These are phyloP conservation scores for Pythium angustatum DNA, from an alignment of 352 stramenopile species.

Conservation along the genomic window DNA sequence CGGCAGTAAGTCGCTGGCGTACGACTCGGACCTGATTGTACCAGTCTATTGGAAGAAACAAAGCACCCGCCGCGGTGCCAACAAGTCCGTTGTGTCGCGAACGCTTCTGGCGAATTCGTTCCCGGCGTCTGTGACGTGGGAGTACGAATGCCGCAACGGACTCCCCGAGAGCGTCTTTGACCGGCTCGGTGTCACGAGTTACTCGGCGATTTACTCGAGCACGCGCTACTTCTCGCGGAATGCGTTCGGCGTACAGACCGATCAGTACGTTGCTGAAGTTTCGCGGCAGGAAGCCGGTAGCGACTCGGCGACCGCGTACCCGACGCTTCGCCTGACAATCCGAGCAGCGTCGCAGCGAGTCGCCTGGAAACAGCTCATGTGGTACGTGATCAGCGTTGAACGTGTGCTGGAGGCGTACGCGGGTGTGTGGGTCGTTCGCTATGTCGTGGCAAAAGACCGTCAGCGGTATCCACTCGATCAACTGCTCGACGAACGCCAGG, in stretches of 20 bases:
- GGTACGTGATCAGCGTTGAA: conserved; percentile 13
- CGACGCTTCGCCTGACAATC: not conserved
- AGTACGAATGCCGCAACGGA: conserved; percentile 9
- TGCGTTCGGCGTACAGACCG: not conserved
- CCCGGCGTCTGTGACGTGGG: conserved; percentile 1
- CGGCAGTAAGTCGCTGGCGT: not conserved
- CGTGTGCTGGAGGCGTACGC: conserved; percentile 7
- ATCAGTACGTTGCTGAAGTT: not conserved
- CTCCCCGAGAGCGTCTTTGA: conserved; percentile 14
- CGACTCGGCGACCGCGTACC: not conserved
- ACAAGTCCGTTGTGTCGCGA: not conserved
- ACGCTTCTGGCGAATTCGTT: not conserved
- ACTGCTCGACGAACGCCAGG: not conserved
- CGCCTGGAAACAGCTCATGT: conserved; percentile 13
- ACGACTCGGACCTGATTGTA: conserved; percentile 21
- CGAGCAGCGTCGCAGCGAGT: not conserved
- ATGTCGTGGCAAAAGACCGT: not conserved
- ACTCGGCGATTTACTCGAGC: conserved; percentile 13
- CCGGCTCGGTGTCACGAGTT: conserved; percentile 12
- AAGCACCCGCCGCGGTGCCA: not conserved
- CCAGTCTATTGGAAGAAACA: conserved; percentile 16
- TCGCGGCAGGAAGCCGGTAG: not conserved
- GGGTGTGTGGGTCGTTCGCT: conserved; percentile 8
- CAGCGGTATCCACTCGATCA: not conserved
- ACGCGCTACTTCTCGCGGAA: not conserved